phyloP scores from a whole-genome alignment of 169 alveolate genomes.

The Cystoisospora suis region DNA sequence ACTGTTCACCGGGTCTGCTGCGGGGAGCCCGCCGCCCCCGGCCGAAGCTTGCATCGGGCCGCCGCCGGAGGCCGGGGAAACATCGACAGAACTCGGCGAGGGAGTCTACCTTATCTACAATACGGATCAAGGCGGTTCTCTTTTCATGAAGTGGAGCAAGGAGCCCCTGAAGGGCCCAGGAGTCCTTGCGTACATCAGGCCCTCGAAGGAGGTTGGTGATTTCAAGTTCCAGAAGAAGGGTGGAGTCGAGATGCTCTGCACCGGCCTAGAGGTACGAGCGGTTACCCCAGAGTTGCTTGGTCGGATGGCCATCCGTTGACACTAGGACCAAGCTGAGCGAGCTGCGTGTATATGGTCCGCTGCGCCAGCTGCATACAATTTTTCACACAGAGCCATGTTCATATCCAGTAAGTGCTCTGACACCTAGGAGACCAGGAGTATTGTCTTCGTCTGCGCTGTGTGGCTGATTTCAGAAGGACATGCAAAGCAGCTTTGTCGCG shows the following conservation, averaged over 20 bases:
- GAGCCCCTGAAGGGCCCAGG: conserved; percentile 47
- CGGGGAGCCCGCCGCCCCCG: conserved; percentile 59
- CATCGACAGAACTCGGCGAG: conserved; percentile 25
- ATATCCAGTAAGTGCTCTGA: too few species aligned
- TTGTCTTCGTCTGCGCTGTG: too few species aligned
- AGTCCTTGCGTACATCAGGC: conserved; percentile 38
- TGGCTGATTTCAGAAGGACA: conserved; percentile 9
- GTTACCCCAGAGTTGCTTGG: too few species aligned
- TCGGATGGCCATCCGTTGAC: too few species aligned
- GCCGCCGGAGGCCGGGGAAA: conserved; percentile 38
- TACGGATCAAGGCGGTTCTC: conserved; percentile 34
- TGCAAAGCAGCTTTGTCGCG: conserved; percentile 50
- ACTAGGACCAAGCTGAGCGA: too few species aligned
- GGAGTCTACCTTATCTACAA: conserved; percentile 46
- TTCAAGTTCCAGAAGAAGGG: conserved; percentile 47
- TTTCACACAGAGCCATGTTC: too few species aligned
- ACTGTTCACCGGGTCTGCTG: conserved; percentile 56
- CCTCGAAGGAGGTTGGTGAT: conserved; percentile 50
- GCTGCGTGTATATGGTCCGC: too few species aligned
- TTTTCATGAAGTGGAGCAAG: conserved; percentile 49
- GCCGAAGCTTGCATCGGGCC: conserved; percentile 58
- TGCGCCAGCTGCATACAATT: too few species aligned
- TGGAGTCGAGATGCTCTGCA: conserved; percentile 14
- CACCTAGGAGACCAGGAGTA: too few species aligned
- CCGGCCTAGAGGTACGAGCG: conserved; percentile 1